phyloP scores from a whole-genome alignment of 2,329 filamentous ascomycete genomes.

The Metarhizium rileyi region DNA sequence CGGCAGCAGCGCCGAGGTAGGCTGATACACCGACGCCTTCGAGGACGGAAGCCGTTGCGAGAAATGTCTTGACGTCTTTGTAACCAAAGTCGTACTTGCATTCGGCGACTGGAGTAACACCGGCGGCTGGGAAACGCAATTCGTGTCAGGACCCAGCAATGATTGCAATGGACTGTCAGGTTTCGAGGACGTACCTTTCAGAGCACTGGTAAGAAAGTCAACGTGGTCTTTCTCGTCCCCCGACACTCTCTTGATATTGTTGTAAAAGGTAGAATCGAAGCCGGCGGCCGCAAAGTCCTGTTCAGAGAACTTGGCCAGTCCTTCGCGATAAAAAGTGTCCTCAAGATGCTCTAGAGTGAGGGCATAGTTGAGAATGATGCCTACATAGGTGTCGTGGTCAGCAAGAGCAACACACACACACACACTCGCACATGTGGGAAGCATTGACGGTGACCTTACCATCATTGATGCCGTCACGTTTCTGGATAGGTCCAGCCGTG shows the following conservation, averaged over 20 bases:
- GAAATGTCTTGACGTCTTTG: conserved; percentile 46
- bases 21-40: conserved; percentile 56
- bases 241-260: conserved; percentile 45
- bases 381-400: background rate
- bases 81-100: conserved; percentile 52
- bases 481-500: conserved; percentile 10
- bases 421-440: too few relatives aligned
- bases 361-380: conserved; percentile 35
- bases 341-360: conserved; percentile 48
- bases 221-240: conserved; percentile 49
- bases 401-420: background rate
- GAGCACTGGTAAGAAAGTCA: conserved; percentile 38
- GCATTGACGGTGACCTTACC: conserved; percentile 1
- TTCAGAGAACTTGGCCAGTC: conserved; percentile 45
- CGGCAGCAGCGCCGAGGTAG: conserved; percentile 52
- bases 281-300: conserved; percentile 43
- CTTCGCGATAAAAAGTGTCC: conserved; percentile 51
- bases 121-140: conserved; percentile 18
- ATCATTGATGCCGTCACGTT: conserved; percentile 11
- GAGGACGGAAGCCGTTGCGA: conserved; percentile 53
- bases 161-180: background rate
- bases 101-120: conserved; percentile 38
- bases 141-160: too few relatives aligned
- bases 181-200: conserved; percentile 14
- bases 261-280: conserved; percentile 41